Percentiles rank a stretch among this genome's conserved stretches.
Evolutionary conservation across 2,329 filamentous ascomycete genomes (phyloP).

Genomic region (Aspergillus versicolor): DNA sequence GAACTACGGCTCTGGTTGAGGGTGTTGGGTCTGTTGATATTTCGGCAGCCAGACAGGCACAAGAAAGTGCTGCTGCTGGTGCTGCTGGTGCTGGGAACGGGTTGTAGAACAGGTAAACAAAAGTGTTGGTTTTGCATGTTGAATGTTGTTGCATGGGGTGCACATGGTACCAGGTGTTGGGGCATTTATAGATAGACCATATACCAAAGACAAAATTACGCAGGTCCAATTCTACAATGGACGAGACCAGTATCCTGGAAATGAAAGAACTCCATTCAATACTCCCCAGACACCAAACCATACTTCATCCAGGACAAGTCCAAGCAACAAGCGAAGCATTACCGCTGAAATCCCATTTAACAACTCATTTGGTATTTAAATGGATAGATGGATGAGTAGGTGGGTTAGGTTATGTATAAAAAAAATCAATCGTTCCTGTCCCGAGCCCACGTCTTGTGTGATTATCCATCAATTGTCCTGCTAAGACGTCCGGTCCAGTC

Average conservation of each 20-base stretch:
- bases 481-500: too few species aligned
- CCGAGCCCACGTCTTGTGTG: neutral
- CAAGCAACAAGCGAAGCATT: neutral
- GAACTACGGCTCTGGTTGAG: conserved; percentile 29
- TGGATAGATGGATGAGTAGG: conserved; percentile 4
- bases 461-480: conserved; percentile 22
- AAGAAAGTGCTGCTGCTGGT: conserved; percentile 4
- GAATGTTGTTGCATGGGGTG: neutral
- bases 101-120: neutral
- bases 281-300: neutral
- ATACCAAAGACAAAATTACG: neutral
- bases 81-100: neutral
- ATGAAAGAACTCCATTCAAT: neutral
- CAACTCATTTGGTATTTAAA: conserved; percentile 4
- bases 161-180: neutral
- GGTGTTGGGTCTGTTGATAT: conserved; percentile 39
- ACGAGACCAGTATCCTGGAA: neutral
- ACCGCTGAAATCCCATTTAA: neutral
- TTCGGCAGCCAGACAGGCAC: conserved; percentile 19
- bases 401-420: neutral
- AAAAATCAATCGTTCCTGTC: neutral
- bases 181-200: neutral
- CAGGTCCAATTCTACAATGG: neutral
- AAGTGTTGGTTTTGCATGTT: neutral
- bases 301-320: neutral